Evolutionary conservation across 1,284 basidiomycete genomes (phyloP).

Genomic region (Hymenochaete sp.): DNA sequence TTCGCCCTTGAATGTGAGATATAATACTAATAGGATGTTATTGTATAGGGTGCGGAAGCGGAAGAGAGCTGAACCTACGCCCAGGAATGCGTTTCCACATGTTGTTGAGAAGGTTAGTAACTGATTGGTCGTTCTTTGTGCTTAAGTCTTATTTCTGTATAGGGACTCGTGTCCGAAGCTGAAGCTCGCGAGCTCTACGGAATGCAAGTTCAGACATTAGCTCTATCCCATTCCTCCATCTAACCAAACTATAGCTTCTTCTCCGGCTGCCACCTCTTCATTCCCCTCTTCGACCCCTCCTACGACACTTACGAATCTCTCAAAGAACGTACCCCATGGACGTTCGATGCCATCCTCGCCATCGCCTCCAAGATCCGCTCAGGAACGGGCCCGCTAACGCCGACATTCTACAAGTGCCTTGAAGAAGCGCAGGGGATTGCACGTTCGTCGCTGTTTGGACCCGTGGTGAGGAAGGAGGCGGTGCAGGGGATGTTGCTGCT

Average conservation of each 20-base stretch:
- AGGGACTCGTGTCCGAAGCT: constrained; percentile 69
- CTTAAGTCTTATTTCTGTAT: constrained; percentile 13
- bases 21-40: constrained; percentile 1
- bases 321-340: constrained; percentile 87
- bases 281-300: constrained; percentile 82
- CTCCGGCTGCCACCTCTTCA: constrained; percentile 90
- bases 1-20: constrained; percentile 1
- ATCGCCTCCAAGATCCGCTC: constrained; percentile 87
- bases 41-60: constrained; percentile 69
- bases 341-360: constrained; percentile 84
- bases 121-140: constrained; percentile 3
- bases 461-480: constrained; percentile 87
- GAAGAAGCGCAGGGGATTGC: constrained; percentile 94
- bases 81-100: constrained; percentile 75
- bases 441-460: constrained; percentile 84
- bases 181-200: constrained; percentile 78
- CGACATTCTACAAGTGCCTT: constrained; percentile 82
- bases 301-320: constrained; percentile 89
- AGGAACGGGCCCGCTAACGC: constrained; percentile 75
- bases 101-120: constrained; percentile 66
- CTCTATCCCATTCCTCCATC: constrained; percentile 21
- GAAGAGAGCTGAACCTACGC: constrained; percentile 79
- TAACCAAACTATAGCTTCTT: constrained; percentile 66
- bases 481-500: constrained; percentile 90
- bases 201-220: constrained; percentile 43